Percentiles rank a stretch among this genome's conserved stretches.
These are phyloP conservation scores for Cucurbita pepo DNA, from an alignment of 306 rosid species.

Conservation along the genomic window DNA sequence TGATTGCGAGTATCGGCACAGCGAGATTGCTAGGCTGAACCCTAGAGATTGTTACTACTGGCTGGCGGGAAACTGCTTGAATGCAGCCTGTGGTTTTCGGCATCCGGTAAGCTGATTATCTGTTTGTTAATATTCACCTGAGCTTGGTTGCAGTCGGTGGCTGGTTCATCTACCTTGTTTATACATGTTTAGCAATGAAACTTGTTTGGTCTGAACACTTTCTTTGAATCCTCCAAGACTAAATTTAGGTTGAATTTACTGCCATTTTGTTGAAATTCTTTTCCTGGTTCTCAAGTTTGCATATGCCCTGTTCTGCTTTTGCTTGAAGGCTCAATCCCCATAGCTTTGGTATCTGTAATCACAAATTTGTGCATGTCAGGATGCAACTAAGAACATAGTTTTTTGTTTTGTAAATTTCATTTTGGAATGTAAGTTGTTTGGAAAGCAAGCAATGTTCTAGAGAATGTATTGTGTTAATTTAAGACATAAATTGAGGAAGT, in stretches of 20 bases:
- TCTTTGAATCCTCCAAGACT: background rate
- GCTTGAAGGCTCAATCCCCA: too few species aligned
- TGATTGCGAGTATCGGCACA: constrained; percentile 83
- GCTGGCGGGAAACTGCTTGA: constrained; percentile 60
- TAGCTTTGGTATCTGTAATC: too few species aligned
- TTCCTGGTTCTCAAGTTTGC: background rate
- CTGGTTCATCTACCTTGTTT: background rate
- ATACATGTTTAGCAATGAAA: background rate
- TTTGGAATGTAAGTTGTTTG: too few species aligned
- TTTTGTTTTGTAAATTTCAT: too few species aligned
- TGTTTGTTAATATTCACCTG: background rate
- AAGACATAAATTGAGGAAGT: too few species aligned
- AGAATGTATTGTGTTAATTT: too few species aligned
- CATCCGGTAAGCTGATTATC: constrained; percentile 58
- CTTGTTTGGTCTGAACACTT: background rate
- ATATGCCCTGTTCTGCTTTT: background rate
- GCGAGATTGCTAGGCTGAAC: constrained; percentile 72
- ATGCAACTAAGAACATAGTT: too few species aligned
- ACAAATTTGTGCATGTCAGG: too few species aligned
- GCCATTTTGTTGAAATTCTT: background rate
- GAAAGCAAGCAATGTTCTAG: too few species aligned
- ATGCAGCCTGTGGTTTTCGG: constrained; percentile 71
- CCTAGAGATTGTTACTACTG: constrained; percentile 91
- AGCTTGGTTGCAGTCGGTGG: background rate
- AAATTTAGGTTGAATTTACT: background rate